Evolutionary conservation across 768 basidiomycete species (phyloP), one percentile per base, ranked within the genome.

Genomic region (Suillus discolor): DNA sequence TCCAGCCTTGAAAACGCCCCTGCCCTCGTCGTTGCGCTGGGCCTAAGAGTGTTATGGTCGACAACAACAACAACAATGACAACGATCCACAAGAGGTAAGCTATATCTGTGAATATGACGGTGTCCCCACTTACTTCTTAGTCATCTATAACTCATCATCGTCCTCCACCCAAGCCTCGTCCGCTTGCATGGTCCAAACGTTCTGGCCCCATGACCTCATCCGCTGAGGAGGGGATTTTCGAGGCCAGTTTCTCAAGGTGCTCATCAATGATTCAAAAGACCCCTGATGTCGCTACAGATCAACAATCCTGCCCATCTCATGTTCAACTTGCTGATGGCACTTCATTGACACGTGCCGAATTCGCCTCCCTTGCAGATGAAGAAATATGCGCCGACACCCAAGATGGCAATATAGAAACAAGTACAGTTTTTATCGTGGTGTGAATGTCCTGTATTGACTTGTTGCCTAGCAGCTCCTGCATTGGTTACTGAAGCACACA

Each of bases 201-300:
- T 28, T 53, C 51, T 28, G 28, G 51, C 51, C 51, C 28, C 51
- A 53, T 28, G 51, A 53, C 51, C 16, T 53, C 51, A 53, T 53
- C 51, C 2, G 28, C 51, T 53, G 51, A 53, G 13, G 51, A 53
- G 51, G 51, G 18, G 25, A 53, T 53, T 53, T 53, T 18, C 7
- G 51, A 53, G 51, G 28, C 51, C 9, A 53, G 51, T 53, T 53
- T 53, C 1, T 53, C 51, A 8, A 53, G 25, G 51, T 3, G 8
- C 51, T 53, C 49, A 28, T 51, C 49, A 28, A 28, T 51, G 25
- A 51, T 51, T 16, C 15, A 16, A 51, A 28, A 16, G 15, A 16
- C 49, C 25, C 25, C 25, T 7, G 8, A 51, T 51, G 25, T 51
- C 25, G 25, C 0, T 28, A 51, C 25, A 28, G 25, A 51, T 51